Percentiles rank a stretch among this genome's conserved stretches.
These are phyloP conservation scores for Phytophthora nicotianae DNA, from an alignment of 352 stramenopile species.

Conservation along the genomic window DNA sequence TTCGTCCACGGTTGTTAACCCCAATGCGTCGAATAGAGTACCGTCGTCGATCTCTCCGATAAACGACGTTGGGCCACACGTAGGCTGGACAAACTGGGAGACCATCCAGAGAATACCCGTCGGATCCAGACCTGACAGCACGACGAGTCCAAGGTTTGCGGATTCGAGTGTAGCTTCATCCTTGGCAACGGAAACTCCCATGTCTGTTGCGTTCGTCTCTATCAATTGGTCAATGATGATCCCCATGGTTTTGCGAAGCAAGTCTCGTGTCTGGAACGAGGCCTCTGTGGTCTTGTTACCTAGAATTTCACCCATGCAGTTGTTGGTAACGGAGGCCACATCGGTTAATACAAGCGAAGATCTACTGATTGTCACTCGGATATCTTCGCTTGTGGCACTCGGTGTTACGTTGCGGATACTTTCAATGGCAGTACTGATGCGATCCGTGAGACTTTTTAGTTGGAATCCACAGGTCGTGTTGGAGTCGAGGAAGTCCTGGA, in stretches of 20 bases:
- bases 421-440: constrained; percentile 10
- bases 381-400: constrained; percentile 17
- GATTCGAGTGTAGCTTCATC: constrained; percentile 45
- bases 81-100: constrained; percentile 61
- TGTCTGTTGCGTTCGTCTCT: constrained; percentile 28
- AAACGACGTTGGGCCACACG: constrained; percentile 56
- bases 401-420: constrained; percentile 29
- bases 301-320: constrained; percentile 33
- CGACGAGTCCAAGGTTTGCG: constrained; percentile 45
- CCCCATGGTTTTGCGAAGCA: constrained; percentile 30
- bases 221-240: constrained; percentile 57
- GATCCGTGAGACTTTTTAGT: constrained; percentile 21
- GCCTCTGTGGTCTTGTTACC: constrained; percentile 23
- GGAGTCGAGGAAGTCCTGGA: constrained; percentile 28
- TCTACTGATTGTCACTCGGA: constrained; percentile 26
- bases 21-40: constrained; percentile 29
- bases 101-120: constrained; percentile 49
- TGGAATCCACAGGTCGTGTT: constrained; percentile 28
- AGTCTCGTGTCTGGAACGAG: constrained; percentile 25
- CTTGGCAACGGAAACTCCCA: constrained; percentile 35
- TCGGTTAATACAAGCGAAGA: constrained; percentile 22
- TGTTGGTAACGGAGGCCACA: constrained; percentile 27
- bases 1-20: constrained; percentile 34
- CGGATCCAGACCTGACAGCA: constrained; percentile 51
- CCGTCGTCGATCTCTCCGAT: constrained; percentile 57